Percentiles rank a stretch among this genome's conserved stretches.
These are phyloP conservation scores for Parastagonospora nodorum DNA, from an alignment of 2,329 filamentous ascomycete genomes.

Conservation along the genomic window DNA sequence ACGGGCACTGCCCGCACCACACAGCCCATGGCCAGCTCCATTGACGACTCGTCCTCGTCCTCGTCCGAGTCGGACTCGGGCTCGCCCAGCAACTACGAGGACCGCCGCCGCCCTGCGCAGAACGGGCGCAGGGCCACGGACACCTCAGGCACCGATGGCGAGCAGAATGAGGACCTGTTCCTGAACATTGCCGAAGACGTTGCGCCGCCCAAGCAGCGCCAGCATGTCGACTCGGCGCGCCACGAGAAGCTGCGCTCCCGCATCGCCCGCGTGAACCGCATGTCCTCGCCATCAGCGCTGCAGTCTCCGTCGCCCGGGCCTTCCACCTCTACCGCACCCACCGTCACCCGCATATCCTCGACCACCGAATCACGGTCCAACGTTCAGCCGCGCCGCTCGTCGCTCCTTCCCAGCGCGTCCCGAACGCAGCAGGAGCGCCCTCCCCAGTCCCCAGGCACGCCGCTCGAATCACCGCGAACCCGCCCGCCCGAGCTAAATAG, in stretches of 20 bases:
- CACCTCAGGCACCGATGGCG: slow-evolving; percentile 26
- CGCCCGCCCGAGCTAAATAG: slow-evolving; percentile 36
- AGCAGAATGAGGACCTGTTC: slow-evolving; percentile 48
- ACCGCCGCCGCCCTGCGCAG: slow-evolving; percentile 16
- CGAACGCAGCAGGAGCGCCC: slow-evolving; percentile 33
- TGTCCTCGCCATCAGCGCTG: slow-evolving; percentile 40
- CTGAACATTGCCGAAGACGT: slow-evolving; percentile 49
- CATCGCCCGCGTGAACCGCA: slow-evolving; percentile 42
- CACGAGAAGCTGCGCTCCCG: slow-evolving; percentile 43
- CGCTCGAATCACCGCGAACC: slow-evolving; percentile 27
- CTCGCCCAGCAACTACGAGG: slow-evolving; percentile 19
- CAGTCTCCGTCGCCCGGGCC: slow-evolving; percentile 33
- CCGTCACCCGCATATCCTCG: slow-evolving; percentile 33
- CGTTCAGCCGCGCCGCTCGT: slow-evolving; percentile 36
- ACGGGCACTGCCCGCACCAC: slow-evolving; percentile 18
- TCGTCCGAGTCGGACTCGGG: slow-evolving; percentile 39
- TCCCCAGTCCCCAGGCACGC: slow-evolving; percentile 31
- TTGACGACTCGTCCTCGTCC: slow-evolving; percentile 19
- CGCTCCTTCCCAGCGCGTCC: slow-evolving; percentile 36
- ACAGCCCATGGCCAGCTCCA: slow-evolving; percentile 36
- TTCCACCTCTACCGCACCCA: slow-evolving; percentile 30
- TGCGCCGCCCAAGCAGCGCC: slow-evolving; percentile 32
- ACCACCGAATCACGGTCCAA: slow-evolving; percentile 31
- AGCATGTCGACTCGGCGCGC: slow-evolving; percentile 31
- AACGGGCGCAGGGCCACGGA: slow-evolving; percentile 21